Evolutionary conservation across 2,329 filamentous ascomycete species (phyloP).

Genomic region (Neurospora sp.): DNA sequence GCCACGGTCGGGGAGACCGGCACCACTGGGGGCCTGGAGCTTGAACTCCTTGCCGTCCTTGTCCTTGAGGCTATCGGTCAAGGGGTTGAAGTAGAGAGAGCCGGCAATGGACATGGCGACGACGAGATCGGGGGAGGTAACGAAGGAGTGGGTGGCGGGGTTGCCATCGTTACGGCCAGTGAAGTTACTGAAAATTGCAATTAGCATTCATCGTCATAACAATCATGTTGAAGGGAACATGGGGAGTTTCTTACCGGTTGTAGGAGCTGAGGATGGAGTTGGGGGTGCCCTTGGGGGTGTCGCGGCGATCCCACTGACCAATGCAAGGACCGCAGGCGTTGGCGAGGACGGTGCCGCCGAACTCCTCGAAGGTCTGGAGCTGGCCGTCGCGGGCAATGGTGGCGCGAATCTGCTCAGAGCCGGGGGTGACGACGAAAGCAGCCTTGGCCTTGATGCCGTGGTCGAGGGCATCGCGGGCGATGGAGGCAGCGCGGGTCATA

Average conservation of each 20-base stretch:
- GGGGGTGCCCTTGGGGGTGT: constrained; percentile 87
- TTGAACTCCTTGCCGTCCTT: constrained; percentile 95
- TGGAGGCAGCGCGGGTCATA: constrained; percentile 87
- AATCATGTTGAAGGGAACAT: neutral
- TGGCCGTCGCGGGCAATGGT: constrained; percentile 87
- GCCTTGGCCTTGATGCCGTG: constrained; percentile 92
- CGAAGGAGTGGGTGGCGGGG: constrained; percentile 37
- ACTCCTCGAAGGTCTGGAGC: constrained; percentile 90
- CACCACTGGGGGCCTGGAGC: constrained; percentile 69
- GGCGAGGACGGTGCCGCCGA: constrained; percentile 86
- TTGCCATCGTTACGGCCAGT: constrained; percentile 75
- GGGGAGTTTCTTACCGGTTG: constrained; percentile 48
- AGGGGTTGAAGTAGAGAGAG: constrained; percentile 72
- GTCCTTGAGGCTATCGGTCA: constrained; percentile 85
- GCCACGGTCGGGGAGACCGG: constrained; percentile 67
- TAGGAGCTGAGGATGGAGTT: constrained; percentile 99
- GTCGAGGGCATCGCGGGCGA: constrained; percentile 80
- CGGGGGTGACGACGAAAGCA: constrained; percentile 89
- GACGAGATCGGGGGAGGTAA: constrained; percentile 36
- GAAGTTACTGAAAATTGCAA: constrained; percentile 59
- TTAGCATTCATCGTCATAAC: neutral
- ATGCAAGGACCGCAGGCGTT: constrained; percentile 93
- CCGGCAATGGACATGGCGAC: constrained; percentile 31
- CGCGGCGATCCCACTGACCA: constrained; percentile 88
- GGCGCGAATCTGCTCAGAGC: constrained; percentile 92